These are phyloP conservation scores for Botryosphaeria agaves DNA, from an alignment of 2,329 filamentous ascomycete genomes.

Conservation along the genomic window DNA sequence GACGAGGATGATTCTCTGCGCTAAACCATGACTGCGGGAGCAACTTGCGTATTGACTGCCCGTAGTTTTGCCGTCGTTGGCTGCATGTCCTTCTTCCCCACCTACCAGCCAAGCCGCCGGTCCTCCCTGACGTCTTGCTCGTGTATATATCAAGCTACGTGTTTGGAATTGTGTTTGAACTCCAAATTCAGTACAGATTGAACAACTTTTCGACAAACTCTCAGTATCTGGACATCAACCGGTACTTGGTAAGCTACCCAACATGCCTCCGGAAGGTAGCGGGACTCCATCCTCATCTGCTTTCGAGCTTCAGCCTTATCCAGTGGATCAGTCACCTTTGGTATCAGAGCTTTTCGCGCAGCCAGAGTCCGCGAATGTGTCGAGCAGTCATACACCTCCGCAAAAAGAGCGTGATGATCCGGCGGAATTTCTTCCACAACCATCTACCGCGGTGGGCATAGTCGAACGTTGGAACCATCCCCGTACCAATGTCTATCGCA, in stretches of 20 bases:
- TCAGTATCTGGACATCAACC: neutral
- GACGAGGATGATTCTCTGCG: too few species aligned
- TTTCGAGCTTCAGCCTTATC: neutral
- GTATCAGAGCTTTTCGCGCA: neutral
- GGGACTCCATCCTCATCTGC: neutral
- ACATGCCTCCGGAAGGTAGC: neutral
- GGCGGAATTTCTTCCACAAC: constrained; percentile 26
- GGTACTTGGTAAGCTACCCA: neutral
- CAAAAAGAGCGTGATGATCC: constrained; percentile 6
- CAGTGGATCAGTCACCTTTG: neutral
- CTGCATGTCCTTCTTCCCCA: neutral
- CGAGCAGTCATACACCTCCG: neutral
- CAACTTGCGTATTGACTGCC: constrained; percentile 3
- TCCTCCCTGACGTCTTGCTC: too few species aligned
- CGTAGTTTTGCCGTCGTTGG: neutral
- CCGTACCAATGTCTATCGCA: constrained; percentile 38
- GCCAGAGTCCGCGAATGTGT: neutral
- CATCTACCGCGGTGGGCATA: constrained; percentile 23
- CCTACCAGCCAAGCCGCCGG: neutral
- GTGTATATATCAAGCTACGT: neutral
- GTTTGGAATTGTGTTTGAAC: neutral
- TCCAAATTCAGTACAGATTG: neutral
- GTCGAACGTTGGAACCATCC: constrained; percentile 48
- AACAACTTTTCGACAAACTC: neutral
- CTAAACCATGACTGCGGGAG: too few species aligned